Conservation (phyloP, 257 asterid species). For the Haberlea rhodopensis region DNA sequence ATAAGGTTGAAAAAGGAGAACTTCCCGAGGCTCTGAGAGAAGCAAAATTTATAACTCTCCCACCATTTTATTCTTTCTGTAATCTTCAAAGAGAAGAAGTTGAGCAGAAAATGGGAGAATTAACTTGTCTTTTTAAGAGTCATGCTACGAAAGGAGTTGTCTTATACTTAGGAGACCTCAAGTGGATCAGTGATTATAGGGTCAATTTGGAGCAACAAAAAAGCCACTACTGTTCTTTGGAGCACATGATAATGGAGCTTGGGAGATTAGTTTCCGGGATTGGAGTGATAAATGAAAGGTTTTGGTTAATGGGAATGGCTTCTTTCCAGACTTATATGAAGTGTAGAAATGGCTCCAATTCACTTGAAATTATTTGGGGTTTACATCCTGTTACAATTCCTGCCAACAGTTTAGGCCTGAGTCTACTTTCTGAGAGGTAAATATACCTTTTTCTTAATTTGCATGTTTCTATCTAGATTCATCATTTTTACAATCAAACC, state of each 20-base stretch:
- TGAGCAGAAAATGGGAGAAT: constrained; percentile 56
- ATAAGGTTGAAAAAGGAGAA: constrained; percentile 45
- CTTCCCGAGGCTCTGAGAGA: constrained; percentile 50
- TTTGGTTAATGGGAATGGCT: constrained; percentile 82
- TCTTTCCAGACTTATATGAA: constrained; percentile 66
- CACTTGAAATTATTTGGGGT: constrained; percentile 73
- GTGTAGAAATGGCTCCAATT: constrained; percentile 59
- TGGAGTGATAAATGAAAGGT: constrained; percentile 41
- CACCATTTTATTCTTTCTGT: constrained; percentile 48
- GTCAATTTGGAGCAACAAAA: constrained; percentile 33
- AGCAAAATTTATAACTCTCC: constrained; percentile 54
- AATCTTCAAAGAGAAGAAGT: constrained; percentile 56
- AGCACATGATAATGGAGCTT: constrained; percentile 75
- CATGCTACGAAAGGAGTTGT: constrained; percentile 56
- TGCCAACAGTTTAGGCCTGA: constrained; percentile 50
- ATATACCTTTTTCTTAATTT: background rate
- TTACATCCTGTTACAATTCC: constrained; percentile 72
- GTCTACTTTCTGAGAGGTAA: constrained; percentile 62
- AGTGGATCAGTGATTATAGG: constrained; percentile 71
- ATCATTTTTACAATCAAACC: no score
- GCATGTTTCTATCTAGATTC: background rate
- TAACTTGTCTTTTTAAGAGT: constrained; percentile 53
- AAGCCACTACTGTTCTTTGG: constrained; percentile 62
- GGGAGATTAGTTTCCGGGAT: constrained; percentile 51
- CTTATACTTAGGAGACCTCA: constrained; percentile 76